Evolutionary conservation across 371 early-diverging fungal species (phyloP).

Genomic region (Actinomucor elegans): DNA sequence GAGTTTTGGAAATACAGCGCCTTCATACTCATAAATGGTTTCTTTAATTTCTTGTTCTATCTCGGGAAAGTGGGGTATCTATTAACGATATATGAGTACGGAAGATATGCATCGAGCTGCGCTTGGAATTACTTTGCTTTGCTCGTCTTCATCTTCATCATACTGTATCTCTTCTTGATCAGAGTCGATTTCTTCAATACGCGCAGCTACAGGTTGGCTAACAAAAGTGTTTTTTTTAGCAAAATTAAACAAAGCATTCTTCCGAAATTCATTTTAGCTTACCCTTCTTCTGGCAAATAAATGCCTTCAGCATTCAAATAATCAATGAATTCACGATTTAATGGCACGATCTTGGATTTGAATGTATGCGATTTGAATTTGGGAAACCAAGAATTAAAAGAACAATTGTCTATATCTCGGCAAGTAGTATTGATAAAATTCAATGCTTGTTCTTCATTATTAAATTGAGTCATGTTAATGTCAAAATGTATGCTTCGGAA

Average conservation of each 20-base stretch:
- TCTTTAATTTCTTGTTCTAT: slow-evolving; percentile 60
- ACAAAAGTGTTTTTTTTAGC: too few relatives aligned
- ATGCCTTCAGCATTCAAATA: slow-evolving; percentile 87
- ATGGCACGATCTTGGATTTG: slow-evolving; percentile 67
- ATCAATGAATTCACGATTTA: slow-evolving; percentile 74
- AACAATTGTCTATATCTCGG: slow-evolving; percentile 64
- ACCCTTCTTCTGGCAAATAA: slow-evolving; percentile 72
- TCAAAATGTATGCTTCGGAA: background rate
- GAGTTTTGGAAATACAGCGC: slow-evolving; percentile 88
- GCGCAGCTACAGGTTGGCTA: slow-evolving; percentile 43
- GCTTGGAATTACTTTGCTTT: slow-evolving; percentile 13
- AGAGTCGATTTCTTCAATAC: slow-evolving; percentile 46
- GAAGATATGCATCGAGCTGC: background rate
- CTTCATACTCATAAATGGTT: slow-evolving; percentile 74
- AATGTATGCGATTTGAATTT: slow-evolving; percentile 62
- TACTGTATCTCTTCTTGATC: slow-evolving; percentile 45
- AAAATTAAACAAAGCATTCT: background rate
- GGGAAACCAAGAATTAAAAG: slow-evolving; percentile 80
- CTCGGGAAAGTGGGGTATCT: slow-evolving; percentile 60
- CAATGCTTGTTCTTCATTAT: background rate
- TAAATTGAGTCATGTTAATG: background rate
- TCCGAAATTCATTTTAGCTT: background rate
- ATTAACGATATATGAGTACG: background rate
- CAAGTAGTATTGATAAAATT: background rate
- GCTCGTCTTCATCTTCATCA: slow-evolving; percentile 23